Base-by-base conservation (phyloP, 2,329 filamentous ascomycete genomes). In the Meredithiella fracta region DNA sequence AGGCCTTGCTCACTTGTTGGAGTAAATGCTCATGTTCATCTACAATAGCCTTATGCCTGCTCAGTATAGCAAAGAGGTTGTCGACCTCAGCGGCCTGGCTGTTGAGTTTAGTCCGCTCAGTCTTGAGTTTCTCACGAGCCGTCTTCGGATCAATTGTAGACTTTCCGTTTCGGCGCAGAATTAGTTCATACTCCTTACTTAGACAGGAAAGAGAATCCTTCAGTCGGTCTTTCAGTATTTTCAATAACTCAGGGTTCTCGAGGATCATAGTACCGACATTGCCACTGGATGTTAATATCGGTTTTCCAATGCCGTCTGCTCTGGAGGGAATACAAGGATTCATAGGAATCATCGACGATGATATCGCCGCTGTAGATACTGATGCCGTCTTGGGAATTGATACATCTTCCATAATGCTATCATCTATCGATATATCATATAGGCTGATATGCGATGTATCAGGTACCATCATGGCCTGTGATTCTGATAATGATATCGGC, bases 1-100 rank as follows among this genome's bases (percentile, higher is more conserved):
- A 80, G 0, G 73, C 73, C 57, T 74, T 67, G 2, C 70, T 69
- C 51, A 80, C 71, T 53, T 70, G 67, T 50, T 70, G 64, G 0
- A 74, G 67, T 22, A 80, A 64, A 4, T 66, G 63, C 58, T 79
- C 72, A 47, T 70, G 70, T 59, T 73, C 70, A 15, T 65, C 64
- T 42, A 66, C 66, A 11, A 79, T 64, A 2, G 66, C 62, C 47
- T 67, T 66, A 58, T 74, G 75, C 1, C 67, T 65, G 22, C 69
- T 66, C 56, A 73, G 65, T n/a, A 73, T 69, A 7, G 62, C 64
- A 15, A 65, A 63, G 2, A 78, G 64, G 9, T 65, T 62, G 31
- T 71, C 66, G 20, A 79, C 61, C 14, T 68, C 67, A 51, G 70
- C 67, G 58, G 74, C 70, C 58, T 77, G 73, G 44, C 67, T 69